Evolutionary conservation across 306 rosid genomes (phyloP), one percentile per base, ranked within the genome.

Genomic region (Trichosanthes cucumerina): DNA sequence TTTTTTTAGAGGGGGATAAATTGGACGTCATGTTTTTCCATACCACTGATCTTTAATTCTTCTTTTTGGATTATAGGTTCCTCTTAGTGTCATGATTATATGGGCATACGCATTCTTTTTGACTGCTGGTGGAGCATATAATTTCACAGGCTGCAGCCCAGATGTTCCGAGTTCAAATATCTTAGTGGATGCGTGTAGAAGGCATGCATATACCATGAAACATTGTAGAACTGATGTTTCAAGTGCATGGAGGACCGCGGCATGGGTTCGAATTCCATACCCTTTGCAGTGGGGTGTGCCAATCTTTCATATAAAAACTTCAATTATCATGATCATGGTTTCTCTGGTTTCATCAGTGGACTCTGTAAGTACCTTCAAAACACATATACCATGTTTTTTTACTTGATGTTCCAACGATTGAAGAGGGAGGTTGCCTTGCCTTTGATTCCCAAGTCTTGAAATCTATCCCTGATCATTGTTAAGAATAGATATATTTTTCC

Each of bases 241-340:
- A 50, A 78, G 87, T 84, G 98, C 97, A 78, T 84, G 87, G 85
- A 86, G 86, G 75, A 86, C 95, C 50, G 89, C 97, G 19, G 88
- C 85, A 28, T 93, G 95, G 95, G 88, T 93, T 85, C 80, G 95
- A 88, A 72, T 91, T 54, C 97, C 98, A 39, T 90, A 89, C 82
- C 98, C 97, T 78, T 85, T 93, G 71, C 98, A 93, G 64, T 93
- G 97, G 98, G 98, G 98, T 63, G 79, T 86, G 77, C 98, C 93
- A 58, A 81, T 91, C 86, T 91, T 93, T 88, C 91, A 86, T 79
- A 81, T 90, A 77, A 91, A 88, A 88, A 93, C 98, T 76, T 87
- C 91, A 78, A 78, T 93, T 77, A 88, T 91, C 78, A 92, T 92
- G 98, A 83, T 88, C 81, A 81, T 92, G 80, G 93, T 83, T 62